A percentile compares a stretch with the other conserved stretches of the same genome.
These are phyloP conservation scores for Casuarina cunninghamiana DNA, from an alignment of 306 rosid species.

Conservation along the genomic window DNA sequence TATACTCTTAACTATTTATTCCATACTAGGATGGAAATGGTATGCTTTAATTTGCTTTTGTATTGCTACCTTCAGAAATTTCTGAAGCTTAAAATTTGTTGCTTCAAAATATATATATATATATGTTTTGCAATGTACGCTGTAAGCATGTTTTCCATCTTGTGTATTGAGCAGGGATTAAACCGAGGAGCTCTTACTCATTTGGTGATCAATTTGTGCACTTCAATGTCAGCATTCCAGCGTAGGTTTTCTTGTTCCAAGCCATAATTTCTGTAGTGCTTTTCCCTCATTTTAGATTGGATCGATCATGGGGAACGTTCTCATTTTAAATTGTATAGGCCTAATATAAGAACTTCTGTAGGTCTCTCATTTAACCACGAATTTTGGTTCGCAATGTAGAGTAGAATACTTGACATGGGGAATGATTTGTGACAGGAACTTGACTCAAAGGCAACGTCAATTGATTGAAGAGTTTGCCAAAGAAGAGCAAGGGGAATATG, in stretches of 20 bases:
- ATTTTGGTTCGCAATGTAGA: background rate
- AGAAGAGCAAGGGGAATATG: slow-evolving; percentile 65
- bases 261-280: background rate
- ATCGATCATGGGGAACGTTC: background rate
- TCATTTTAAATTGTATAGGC: background rate
- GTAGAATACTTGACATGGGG: slow-evolving; percentile 3
- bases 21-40: background rate
- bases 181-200: slow-evolving; percentile 55
- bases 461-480: slow-evolving; percentile 85
- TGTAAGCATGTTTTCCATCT: background rate
- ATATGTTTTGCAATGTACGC: background rate
- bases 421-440: slow-evolving; percentile 45
- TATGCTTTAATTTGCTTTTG: background rate
- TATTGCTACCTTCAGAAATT: background rate
- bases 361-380: background rate
- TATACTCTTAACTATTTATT: background rate
- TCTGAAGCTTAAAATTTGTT: background rate
- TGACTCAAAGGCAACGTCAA: slow-evolving; percentile 74
- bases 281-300: background rate
- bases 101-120: background rate
- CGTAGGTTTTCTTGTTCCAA: slow-evolving; percentile 36
- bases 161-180: slow-evolving; percentile 55
- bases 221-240: slow-evolving; percentile 81
- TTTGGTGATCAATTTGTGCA: slow-evolving; percentile 91
- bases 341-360: background rate